Evolutionary conservation across 805 yeast genomes (phyloP), one percentile per base, ranked within the genome.

Genomic region (Metschnikowia baotianmanensis): DNA sequence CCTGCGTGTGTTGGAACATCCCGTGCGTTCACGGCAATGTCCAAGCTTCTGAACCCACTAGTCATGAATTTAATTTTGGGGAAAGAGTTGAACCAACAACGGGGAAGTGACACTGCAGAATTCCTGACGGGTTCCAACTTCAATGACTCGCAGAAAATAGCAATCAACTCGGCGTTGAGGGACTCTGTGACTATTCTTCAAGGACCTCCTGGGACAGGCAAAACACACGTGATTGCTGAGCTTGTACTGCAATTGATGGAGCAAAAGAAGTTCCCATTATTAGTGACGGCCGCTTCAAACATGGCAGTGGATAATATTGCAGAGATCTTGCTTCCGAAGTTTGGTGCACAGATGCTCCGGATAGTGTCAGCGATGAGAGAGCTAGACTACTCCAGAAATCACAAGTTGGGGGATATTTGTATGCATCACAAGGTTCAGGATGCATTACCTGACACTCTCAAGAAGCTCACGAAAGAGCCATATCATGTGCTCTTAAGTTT

Each of bases 121-220:
- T 70, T 46, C 57, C 67, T 32, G 77, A 81, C n/a, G n/a, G n/a
- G n/a, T 52, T n/a, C n/a, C 0, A 51, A 60, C 1, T 59, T 86
- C 21, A 89, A 89, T 58, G 71, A 67, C 7, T 86, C 96, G 1
- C 97, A 89, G 61, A 73, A 76, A 2, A 76, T 75, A 52, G 96
- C 96, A 0, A 88, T 89, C 16, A 69, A 34, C 12, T 30, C 45
- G 22, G 52, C 44, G 30, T 31, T 48, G 17, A 17, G 30, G 21
- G 27, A 28, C 19, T 42, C 47, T 6, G 34, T 48, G 21, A 28
- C 41, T 18, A 28, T 48, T 25, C 40, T 49, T 30, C 96, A 90
- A 60, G 97, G 97, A n/a, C 97, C 96, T 9, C 97, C 97, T 3
- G 74, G 73, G 16, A 89, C 96, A 0, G 96, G 97, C 59, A 90